These are phyloP conservation scores for Russula vinacea DNA, from an alignment of 768 basidiomycete species.

Conservation along the genomic window DNA sequence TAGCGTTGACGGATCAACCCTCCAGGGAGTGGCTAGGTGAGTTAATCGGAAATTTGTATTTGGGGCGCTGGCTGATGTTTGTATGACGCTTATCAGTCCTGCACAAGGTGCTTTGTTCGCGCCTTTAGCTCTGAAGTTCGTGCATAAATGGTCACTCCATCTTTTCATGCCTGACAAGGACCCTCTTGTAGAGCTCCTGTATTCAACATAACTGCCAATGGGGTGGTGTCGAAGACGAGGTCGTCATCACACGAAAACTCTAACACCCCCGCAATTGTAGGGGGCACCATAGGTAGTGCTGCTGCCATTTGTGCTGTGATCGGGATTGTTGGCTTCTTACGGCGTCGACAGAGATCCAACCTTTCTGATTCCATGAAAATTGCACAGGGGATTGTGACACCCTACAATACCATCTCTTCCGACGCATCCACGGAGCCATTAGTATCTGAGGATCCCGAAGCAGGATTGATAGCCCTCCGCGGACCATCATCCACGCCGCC, in stretches of 20 bases:
- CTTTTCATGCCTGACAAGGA: background rate
- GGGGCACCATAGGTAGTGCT: conserved; percentile 25
- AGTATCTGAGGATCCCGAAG: background rate
- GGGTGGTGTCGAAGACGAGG: background rate
- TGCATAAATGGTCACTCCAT: background rate
- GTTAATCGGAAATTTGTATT: background rate
- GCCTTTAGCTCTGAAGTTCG: conserved; percentile 31
- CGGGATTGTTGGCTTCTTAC: background rate
- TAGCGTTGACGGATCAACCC: background rate
- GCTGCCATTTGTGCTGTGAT: background rate
- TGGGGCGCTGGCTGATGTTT: background rate
- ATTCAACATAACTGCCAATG: background rate
- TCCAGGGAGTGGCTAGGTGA: conserved; percentile 21
- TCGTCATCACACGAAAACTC: background rate
- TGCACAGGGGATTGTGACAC: conserved; percentile 2
- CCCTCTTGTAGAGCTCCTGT: conserved; percentile 2
- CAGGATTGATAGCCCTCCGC: background rate
- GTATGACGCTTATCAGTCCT: conserved; percentile 18
- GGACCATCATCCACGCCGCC: background rate
- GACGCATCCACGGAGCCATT: background rate
- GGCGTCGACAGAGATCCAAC: conserved; percentile 14
- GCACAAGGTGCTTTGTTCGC: conserved; percentile 33
- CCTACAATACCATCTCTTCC: background rate
- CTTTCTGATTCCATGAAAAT: background rate
- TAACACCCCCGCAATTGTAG: conserved; percentile 23